Base-by-base conservation (phyloP, 2,329 filamentous ascomycete genomes). In the Penicillium sp. region DNA sequence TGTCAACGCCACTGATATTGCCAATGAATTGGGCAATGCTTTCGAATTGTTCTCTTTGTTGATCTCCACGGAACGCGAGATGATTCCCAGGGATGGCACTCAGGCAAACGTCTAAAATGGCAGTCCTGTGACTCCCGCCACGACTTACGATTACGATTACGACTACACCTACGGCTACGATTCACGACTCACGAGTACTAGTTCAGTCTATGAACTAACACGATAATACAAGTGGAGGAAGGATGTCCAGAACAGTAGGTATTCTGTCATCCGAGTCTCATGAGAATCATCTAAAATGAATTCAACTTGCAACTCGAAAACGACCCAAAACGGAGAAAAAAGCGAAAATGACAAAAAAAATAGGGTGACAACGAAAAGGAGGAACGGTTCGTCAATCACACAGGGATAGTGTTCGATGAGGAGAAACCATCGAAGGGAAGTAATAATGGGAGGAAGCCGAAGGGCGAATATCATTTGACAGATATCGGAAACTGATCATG, bases 11-110 rank as follows among this genome's bases (percentile, higher is more conserved):
- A 61, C 65, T 10, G 55, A 70, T 38, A 60, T 65, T 15, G 46
- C 60, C 5, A 64, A 66, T 31, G 65, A 71, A 41, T 44, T 75
- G 27, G 50, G 67, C 21, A 56, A 59, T 7, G 65, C 64, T 2
- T 59, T 73, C 11, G 55, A 63, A 8, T 46, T 69, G 3, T 67
- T 76, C 31, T 60, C 62, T 19, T 60, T 68, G 43, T 70, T 74
- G 62, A 63, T 75, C 23, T 45, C 65, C 21, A 68, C 66, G 48
- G 67, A 74, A 57, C 68, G 72, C 16, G 21, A 41, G 11, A 40
- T 54, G 19, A 25, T 16, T 11, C 5, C 9, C 53, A 39, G 19
- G 21, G 21, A n/a, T 25, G 19, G 11, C 5, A n/a, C 21, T 21
- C 19, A 15, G 15, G 31, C 5, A 11, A 41, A 19, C 19, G 13